phyloP scores from a whole-genome alignment of 2,329 filamentous ascomycete species.

The Sphaerostilbella broomeana region DNA sequence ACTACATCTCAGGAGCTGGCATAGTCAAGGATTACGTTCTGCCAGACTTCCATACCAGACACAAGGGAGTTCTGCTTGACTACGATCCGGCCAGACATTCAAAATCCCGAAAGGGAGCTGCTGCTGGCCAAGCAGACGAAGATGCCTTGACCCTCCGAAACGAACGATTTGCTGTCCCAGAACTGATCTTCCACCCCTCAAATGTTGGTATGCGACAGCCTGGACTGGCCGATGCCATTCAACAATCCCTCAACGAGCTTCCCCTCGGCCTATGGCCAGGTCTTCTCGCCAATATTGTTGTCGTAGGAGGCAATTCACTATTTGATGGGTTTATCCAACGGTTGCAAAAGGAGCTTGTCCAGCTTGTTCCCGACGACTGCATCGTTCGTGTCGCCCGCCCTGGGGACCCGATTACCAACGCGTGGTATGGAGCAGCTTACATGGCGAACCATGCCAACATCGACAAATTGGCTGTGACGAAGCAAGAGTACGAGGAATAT shows the following conservation, averaged over 20 bases:
- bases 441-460: slow-evolving; percentile 66
- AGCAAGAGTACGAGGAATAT: slow-evolving; percentile 83
- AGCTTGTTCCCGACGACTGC: slow-evolving; percentile 68
- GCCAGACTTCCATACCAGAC: slow-evolving; percentile 62
- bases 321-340: slow-evolving; percentile 78
- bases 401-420: slow-evolving; percentile 67
- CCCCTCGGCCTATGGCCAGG: slow-evolving; percentile 80
- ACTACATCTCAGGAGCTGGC: slow-evolving; percentile 44
- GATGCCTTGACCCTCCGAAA: slow-evolving; percentile 84
- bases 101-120: slow-evolving; percentile 39
- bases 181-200: slow-evolving; percentile 78
- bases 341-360: slow-evolving; percentile 66
- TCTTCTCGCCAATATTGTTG: slow-evolving; percentile 77
- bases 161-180: slow-evolving; percentile 84
- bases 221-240: slow-evolving; percentile 74
- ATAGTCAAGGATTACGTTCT: slow-evolving; percentile 88
- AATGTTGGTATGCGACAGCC: slow-evolving; percentile 81
- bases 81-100: slow-evolving; percentile 64
- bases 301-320: slow-evolving; percentile 79
- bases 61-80: slow-evolving; percentile 64
- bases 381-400: slow-evolving; percentile 66
- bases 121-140: slow-evolving; percentile 46
- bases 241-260: slow-evolving; percentile 67
- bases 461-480: slow-evolving; percentile 66
- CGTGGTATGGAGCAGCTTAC: slow-evolving; percentile 78